Base-by-base conservation (phyloP, 306 rosid genomes). In the Prunus padus region DNA sequence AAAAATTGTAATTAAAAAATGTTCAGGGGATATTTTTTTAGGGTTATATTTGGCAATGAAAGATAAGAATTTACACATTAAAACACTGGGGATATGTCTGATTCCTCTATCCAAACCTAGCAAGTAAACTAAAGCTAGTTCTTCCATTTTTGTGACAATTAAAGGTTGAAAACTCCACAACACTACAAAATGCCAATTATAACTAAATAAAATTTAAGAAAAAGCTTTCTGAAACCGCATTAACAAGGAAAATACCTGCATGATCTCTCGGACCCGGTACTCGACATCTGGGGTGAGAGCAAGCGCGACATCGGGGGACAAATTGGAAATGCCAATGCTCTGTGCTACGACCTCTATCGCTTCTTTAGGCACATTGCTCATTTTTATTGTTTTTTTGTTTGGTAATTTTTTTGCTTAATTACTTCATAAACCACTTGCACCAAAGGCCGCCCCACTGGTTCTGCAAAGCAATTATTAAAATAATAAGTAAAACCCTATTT, bases 301-400 rank as follows among this genome's bases (percentile, higher is more conserved):
- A 45, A 85, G 76, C 13, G 96, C 86, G 50, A 94, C 97, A 73
- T 94, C 96, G 23, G 93, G 74, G 60, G 96, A 78, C 77, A 92
- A 89, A 82, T 94, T 90, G 69, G 95, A 60, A 73, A 90, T 86
- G 51, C 95, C 98, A 71, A 94, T 82, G 88, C 87, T 92, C 88
- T 92, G 89, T 46, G 98, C 97, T 65, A 94, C 82, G 15, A 94
- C 91, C 84, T 94, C 98, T 70, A 92, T 90, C n/a, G 98, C 83
- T 80, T 94, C 98, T 80, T 90, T 94, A 19, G 92, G 88, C 46
- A 94, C 89, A 63, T 59, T 8, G 76, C 96, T 94, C 95, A 89
- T 94, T 55, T 76, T 73, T 74, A 50, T 1, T 5, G 26, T 45
- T 5, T 11, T 2, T 71, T 62, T 9, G 8, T 65, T 46, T 4